A percentile compares a stretch with the other conserved stretches of the same genome.
Conservation (phyloP, 2,329 filamentous ascomycete genomes). For the Septoria linicola region DNA sequence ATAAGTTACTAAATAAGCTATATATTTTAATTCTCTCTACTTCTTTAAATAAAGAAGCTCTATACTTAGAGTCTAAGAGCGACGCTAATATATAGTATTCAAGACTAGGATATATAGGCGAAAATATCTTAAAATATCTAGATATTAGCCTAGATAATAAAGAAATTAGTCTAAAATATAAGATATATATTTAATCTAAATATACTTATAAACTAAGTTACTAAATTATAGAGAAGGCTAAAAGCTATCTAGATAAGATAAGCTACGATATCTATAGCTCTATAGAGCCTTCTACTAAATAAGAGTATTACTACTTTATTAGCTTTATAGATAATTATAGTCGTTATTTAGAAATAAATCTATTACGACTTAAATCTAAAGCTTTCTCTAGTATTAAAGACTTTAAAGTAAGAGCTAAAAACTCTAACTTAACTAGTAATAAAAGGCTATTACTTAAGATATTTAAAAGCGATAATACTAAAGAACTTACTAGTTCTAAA, state of each 20-base stretch:
- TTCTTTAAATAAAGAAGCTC: neutral
- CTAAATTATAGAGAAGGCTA: slow-evolving; percentile 5
- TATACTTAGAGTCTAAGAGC: slow-evolving; percentile 4
- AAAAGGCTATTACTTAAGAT: slow-evolving; percentile 13
- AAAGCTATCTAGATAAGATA: slow-evolving; percentile 15
- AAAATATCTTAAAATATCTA: slow-evolving; percentile 6
- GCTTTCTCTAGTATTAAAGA: slow-evolving; percentile 8
- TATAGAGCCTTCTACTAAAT: slow-evolving; percentile 13
- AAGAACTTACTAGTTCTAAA: slow-evolving; percentile 8
- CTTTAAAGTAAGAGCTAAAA: slow-evolving; percentile 10
- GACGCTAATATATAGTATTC: slow-evolving; percentile 9
- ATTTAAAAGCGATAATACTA: slow-evolving; percentile 16
- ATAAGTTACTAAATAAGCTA: slow-evolving; percentile 10
- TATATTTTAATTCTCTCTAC: slow-evolving; percentile 1
- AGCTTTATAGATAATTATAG: slow-evolving; percentile 16
- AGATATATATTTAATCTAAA: slow-evolving; percentile 10
- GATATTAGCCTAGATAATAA: neutral
- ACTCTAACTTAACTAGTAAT: slow-evolving; percentile 4
- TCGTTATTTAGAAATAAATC: slow-evolving; percentile 13
- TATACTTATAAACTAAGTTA: slow-evolving; percentile 8
- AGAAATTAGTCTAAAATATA: slow-evolving; percentile 2
- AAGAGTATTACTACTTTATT: slow-evolving; percentile 12
- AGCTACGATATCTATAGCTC: slow-evolving; percentile 11
- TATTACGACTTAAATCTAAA: slow-evolving; percentile 11
- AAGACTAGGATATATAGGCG: slow-evolving; percentile 10